Evolutionary conservation across 2,329 filamentous ascomycete species (phyloP).

Genomic region (Sordariomycetes sp.): DNA sequence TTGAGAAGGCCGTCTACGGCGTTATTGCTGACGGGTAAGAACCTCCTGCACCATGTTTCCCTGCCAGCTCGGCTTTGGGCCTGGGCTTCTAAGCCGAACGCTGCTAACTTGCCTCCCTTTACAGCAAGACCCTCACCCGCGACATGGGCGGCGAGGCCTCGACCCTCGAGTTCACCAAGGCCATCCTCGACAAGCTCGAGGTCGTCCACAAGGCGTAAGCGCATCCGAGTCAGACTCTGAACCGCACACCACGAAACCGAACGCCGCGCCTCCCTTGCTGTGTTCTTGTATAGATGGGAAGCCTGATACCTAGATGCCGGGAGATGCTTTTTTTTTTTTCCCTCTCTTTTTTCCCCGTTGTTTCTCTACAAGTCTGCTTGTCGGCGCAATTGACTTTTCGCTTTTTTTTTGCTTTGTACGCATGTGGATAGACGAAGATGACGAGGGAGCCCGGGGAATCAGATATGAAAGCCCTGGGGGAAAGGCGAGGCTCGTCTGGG

Average conservation of each 20-base stretch:
- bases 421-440: not conserved
- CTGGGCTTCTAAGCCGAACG: not conserved
- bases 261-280: not conserved
- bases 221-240: not conserved
- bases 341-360: not conserved
- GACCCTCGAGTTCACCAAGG: conserved; percentile 90
- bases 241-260: not conserved
- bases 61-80: not conserved
- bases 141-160: conserved; percentile 90
- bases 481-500: not conserved
- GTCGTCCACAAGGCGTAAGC: conserved; percentile 33
- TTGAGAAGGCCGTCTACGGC: conserved; percentile 70
- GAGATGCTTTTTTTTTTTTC: not conserved
- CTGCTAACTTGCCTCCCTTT: conserved; percentile 11
- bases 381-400: not conserved
- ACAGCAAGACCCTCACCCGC: conserved; percentile 72
- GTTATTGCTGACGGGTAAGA: conserved; percentile 82
- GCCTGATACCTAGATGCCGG: not conserved
- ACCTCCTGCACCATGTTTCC: not conserved
- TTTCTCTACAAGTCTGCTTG: not conserved
- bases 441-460: not conserved
- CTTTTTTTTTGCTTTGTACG: not conserved
- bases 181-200: conserved; percentile 95
- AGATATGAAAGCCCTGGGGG: not conserved
- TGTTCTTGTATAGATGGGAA: not conserved